Evolutionary conservation across 2,329 filamentous ascomycete genomes (phyloP).

Genomic region (Tothia fuscella): DNA sequence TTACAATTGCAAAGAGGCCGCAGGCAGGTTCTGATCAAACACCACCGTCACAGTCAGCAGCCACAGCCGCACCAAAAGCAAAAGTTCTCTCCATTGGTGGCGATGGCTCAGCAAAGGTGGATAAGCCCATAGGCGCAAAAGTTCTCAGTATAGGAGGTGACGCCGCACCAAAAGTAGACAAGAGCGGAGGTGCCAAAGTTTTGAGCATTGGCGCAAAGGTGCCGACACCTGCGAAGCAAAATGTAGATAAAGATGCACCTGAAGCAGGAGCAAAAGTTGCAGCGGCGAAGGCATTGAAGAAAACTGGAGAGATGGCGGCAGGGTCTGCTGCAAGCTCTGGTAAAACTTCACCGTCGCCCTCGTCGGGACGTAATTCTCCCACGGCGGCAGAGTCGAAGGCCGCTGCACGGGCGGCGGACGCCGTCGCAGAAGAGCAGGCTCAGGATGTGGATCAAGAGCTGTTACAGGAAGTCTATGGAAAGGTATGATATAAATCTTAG

Average conservation of each 20-base stretch:
- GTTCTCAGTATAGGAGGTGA: conserved; percentile 39
- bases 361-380: conserved; percentile 75
- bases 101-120: conserved; percentile 42
- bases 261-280: conserved; percentile 74
- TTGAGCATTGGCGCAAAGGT: conserved; percentile 24
- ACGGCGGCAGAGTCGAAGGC: conserved; percentile 47
- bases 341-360: conserved; percentile 67
- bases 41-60: conserved; percentile 36
- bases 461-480: conserved; percentile 90
- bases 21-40: neutral
- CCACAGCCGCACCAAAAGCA: conserved; percentile 37
- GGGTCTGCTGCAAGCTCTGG: conserved; percentile 42
- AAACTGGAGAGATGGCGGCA: conserved; percentile 59
- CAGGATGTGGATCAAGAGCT: conserved; percentile 71
- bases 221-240: conserved; percentile 36
- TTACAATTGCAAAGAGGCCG: conserved; percentile 12
- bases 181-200: conserved; percentile 50
- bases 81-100: conserved; percentile 52
- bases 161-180: conserved; percentile 43
- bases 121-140: conserved; percentile 44
- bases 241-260: conserved; percentile 33
- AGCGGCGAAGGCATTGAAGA: conserved; percentile 82
- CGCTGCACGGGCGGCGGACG: conserved; percentile 58
- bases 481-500: conserved; percentile 25
- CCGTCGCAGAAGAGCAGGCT: conserved; percentile 71